Conservation (phyloP, 306 rosid species). For the Trifolium fragiferum region DNA sequence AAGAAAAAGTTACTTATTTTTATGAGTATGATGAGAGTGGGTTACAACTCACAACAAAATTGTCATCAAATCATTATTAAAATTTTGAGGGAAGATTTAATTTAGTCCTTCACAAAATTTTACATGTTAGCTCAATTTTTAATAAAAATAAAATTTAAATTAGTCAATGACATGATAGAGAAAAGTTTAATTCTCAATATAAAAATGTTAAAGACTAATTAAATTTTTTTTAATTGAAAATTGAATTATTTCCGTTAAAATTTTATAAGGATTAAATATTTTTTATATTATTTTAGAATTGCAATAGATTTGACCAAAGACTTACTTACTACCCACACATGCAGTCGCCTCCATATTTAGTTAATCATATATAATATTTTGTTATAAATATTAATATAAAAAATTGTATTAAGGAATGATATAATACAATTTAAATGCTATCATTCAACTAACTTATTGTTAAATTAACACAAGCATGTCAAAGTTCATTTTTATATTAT, state of each 20-base stretch:
- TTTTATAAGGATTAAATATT: too few species aligned
- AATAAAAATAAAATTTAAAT: too few species aligned
- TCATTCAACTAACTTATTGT: not conserved
- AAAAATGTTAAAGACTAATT: too few species aligned
- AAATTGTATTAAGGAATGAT: not conserved
- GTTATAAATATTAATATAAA: not conserved
- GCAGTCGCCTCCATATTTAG: slow-evolving; percentile 16
- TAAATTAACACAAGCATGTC: not conserved
- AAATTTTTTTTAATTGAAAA: too few species aligned
- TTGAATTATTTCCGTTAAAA: too few species aligned
- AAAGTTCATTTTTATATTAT: not conserved
- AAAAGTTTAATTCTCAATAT: too few species aligned
- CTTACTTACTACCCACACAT: not conserved
- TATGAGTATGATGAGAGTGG: not conserved
- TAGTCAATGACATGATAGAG: too few species aligned
- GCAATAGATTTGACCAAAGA: slow-evolving; percentile 25
- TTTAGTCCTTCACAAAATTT: too few species aligned
- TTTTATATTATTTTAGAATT: not conserved
- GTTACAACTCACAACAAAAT: slow-evolving; percentile 23
- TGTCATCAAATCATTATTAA: slow-evolving; percentile 10
- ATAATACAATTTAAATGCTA: slow-evolving; percentile 9
- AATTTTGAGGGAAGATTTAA: too few species aligned
- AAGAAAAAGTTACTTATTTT: not conserved
- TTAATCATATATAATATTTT: not conserved
- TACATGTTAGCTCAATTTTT: too few species aligned